phyloP scores from a whole-genome alignment of 106 monocot genomes.

The Dendrobium chrysotoxum region DNA sequence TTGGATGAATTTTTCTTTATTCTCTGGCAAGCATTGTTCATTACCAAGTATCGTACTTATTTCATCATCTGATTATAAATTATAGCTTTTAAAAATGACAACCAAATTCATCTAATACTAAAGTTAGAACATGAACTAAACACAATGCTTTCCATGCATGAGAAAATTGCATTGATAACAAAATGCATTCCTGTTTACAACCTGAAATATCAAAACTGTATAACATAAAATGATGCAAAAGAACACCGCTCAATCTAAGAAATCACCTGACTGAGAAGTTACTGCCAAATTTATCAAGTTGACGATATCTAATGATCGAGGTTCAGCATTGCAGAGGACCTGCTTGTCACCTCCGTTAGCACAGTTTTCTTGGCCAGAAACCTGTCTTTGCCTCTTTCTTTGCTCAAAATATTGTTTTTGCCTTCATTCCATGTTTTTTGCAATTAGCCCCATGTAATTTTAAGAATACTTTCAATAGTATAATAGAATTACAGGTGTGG shows the following conservation, averaged over 20 bases:
- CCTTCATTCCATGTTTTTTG: constrained; percentile 22
- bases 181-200: neutral
- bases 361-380: constrained; percentile 14
- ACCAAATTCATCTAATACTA: neutral
- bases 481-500: neutral
- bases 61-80: no score
- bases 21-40: no score
- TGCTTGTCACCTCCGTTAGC: constrained; percentile 16
- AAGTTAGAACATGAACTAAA: neutral
- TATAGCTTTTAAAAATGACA: neutral
- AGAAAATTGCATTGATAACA: neutral
- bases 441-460: constrained; percentile 6
- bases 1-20: no score
- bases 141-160: neutral
- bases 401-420: constrained; percentile 75
- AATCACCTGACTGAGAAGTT: constrained; percentile 20
- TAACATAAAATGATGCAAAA: neutral
- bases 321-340: constrained; percentile 16
- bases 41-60: no score
- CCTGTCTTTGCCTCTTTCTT: constrained; percentile 48
- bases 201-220: neutral
- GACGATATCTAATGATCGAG: constrained; percentile 55
- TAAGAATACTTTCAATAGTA: neutral
- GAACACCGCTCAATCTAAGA: neutral
- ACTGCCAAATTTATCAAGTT: constrained; percentile 42